phyloP scores from a whole-genome alignment of 2,329 filamentous ascomycete genomes.

The Aureobasidium namibiae region DNA sequence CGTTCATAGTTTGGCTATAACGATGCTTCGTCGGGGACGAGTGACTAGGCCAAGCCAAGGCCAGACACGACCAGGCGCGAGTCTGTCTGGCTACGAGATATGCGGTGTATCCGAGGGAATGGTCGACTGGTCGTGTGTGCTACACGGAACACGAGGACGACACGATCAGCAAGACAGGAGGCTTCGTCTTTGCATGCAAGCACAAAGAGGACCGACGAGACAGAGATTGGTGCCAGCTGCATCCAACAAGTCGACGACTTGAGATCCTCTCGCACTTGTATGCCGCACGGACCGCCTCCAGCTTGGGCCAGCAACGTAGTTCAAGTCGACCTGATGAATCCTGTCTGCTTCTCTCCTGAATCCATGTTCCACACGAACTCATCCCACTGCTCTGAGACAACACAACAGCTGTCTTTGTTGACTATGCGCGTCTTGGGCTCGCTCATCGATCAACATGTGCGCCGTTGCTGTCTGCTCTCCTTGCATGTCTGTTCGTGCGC shows the following conservation, averaged over 20 bases:
- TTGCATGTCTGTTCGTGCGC: neutral
- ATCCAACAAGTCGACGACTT: neutral
- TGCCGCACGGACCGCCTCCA: neutral
- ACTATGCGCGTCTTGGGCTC: neutral
- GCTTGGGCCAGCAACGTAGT: neutral
- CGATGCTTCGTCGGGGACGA: constrained; percentile 1
- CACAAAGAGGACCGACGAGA: neutral
- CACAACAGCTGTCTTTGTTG: neutral
- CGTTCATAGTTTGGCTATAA: constrained; percentile 58
- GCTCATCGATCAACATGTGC: neutral
- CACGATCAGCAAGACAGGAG: neutral
- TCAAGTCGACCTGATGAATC: neutral
- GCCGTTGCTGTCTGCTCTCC: neutral
- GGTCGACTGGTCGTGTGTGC: constrained; percentile 2
- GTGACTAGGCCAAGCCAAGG: constrained; percentile 16
- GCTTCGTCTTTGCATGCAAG: neutral
- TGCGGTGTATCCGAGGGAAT: constrained; percentile 7
- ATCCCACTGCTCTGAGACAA: neutral
- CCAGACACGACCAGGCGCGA: constrained; percentile 12
- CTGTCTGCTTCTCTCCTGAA: neutral
- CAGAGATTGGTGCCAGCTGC: neutral
- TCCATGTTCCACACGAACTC: neutral
- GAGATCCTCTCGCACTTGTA: neutral
- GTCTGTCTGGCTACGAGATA: constrained; percentile 9
- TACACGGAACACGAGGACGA: constrained; percentile 2